A percentile compares a stretch with the other conserved stretches of the same genome.
These are phyloP conservation scores for Alternaria arborescens DNA, from an alignment of 2,329 filamentous ascomycete genomes.

Conservation along the genomic window DNA sequence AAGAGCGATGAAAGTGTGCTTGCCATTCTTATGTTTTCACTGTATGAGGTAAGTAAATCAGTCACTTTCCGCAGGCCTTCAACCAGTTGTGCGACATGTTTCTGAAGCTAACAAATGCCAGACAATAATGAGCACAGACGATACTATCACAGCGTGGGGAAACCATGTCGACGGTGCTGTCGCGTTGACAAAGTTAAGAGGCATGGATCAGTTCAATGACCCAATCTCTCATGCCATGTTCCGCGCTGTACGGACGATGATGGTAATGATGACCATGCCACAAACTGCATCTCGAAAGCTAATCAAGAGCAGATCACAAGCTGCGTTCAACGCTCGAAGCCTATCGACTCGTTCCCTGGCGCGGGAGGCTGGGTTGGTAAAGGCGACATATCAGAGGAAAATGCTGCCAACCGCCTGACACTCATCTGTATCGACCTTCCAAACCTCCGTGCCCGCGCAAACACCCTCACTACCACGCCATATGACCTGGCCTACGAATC, in stretches of 20 bases:
- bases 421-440: slow-evolving; percentile 52
- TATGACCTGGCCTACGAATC: slow-evolving; percentile 29
- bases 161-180: slow-evolving; percentile 54
- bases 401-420: slow-evolving; percentile 52
- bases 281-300: background rate
- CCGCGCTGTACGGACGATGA: slow-evolving; percentile 52
- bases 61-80: slow-evolving; percentile 25
- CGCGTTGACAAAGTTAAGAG: slow-evolving; percentile 49
- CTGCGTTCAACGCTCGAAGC: slow-evolving; percentile 51
- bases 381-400: slow-evolving; percentile 44
- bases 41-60: slow-evolving; percentile 51
- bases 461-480: slow-evolving; percentile 36
- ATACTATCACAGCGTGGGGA: slow-evolving; percentile 50
- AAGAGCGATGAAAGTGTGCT: slow-evolving; percentile 52
- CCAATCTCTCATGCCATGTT: slow-evolving; percentile 51
- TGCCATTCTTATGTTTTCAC: slow-evolving; percentile 52
- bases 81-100: slow-evolving; percentile 8
- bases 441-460: slow-evolving; percentile 47
- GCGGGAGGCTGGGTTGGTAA: slow-evolving; percentile 46
- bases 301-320: slow-evolving; percentile 46
- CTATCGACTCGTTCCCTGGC: slow-evolving; percentile 50
- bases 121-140: slow-evolving; percentile 51
- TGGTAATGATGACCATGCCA: slow-evolving; percentile 36
- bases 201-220: slow-evolving; percentile 50
- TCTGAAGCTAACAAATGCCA: slow-evolving; percentile 30